Base-by-base conservation (phyloP, 257 asterid genomes). In the Solanum neorickii region DNA sequence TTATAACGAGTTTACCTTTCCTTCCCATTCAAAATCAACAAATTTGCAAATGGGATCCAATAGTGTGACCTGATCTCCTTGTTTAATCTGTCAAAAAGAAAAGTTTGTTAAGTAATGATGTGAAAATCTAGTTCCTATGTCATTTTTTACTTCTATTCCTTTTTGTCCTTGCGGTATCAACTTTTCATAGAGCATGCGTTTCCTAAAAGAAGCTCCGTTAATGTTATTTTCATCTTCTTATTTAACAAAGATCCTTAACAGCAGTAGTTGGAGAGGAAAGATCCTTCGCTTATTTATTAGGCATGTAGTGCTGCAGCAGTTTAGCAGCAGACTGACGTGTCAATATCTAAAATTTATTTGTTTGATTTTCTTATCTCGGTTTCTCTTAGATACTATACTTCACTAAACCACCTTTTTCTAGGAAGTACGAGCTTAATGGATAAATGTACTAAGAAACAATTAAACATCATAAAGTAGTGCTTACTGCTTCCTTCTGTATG, bases 401-500 rank as follows among this genome's bases (percentile, higher is more conserved):
- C 5, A 47, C 11, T 12, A 25, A n/a, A 37, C 25, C 78, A 52
- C 65, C 13, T 31, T 31, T 66, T 42, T 27, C 12, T 59, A 52
- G 23, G 66, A 23, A 47, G 6, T 37, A 8, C 35, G 62, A 52
- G 18, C 23, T 52, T 52, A 52, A 52, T 52, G 62, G 62, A 52
- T 16, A 52, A 16, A 18, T 52, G 23, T 52, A 1, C 23, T 21
- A 52, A 52, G 35, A 52, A 41, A 25, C 49, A 21, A 12, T 12
- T 7, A 33, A 44, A 25, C 27, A 37, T 3, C 33, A 37, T 21
- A 33, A 74, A 74, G 77, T 80, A 39, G 77, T 82, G 90, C 95
- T 89, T 91, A 96, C 62, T 52, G 62, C 62, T 52, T 52, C 23
- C 62, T 52, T 16, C 62, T 16, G 23, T 52, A 52, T 52, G 23